Evolutionary conservation across 208 protist genomes (phyloP).

Genomic region (Trichomonas tenax): DNA sequence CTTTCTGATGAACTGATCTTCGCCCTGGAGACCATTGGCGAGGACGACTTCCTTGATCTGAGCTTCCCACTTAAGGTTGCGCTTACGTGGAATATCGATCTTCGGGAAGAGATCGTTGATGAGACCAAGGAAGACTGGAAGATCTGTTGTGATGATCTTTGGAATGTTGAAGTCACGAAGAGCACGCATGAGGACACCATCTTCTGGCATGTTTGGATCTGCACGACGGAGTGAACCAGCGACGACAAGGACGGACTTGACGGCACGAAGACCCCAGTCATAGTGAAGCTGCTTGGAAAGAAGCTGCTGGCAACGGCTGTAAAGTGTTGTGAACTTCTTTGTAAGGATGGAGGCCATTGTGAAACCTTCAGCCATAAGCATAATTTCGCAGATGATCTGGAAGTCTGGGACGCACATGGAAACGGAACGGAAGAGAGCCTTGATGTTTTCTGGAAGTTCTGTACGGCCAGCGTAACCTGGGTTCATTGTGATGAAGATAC

Average conservation of each 20-base stretch:
- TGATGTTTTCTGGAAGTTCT: conserved; percentile 49
- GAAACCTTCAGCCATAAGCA: conserved; percentile 88
- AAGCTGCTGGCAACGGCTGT: conserved; percentile 79
- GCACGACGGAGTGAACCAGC: conserved; percentile 80
- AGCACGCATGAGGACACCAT: conserved; percentile 82
- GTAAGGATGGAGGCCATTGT: conserved; percentile 77
- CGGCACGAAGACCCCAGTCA: conserved; percentile 92
- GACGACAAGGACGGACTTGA: conserved; percentile 90
- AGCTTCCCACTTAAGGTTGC: conserved; percentile 65
- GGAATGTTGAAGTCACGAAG: conserved; percentile 89
- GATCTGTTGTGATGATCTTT: conserved; percentile 86
- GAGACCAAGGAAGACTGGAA: conserved; percentile 79
- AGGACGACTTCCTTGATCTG: conserved; percentile 70
- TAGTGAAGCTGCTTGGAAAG: conserved; percentile 92
- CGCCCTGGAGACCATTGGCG: conserved; percentile 68
- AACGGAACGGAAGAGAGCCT: conserved; percentile 48
- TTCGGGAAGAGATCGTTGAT: conserved; percentile 88
- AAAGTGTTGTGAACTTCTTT: conserved; percentile 90
- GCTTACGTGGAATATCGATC: conserved; percentile 73
- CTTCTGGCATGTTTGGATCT: conserved; percentile 73
- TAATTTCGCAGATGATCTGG: conserved; percentile 93
- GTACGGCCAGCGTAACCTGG: conserved; percentile 88
- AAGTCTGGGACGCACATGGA: conserved; percentile 93
- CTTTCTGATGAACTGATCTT: conserved; percentile 91
- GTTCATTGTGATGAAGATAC: conserved; percentile 93